A percentile compares a stretch with the other conserved stretches of the same genome.
Evolutionary conservation across 306 rosid species (phyloP).

Genomic region (Astragalus glycyphyllos): DNA sequence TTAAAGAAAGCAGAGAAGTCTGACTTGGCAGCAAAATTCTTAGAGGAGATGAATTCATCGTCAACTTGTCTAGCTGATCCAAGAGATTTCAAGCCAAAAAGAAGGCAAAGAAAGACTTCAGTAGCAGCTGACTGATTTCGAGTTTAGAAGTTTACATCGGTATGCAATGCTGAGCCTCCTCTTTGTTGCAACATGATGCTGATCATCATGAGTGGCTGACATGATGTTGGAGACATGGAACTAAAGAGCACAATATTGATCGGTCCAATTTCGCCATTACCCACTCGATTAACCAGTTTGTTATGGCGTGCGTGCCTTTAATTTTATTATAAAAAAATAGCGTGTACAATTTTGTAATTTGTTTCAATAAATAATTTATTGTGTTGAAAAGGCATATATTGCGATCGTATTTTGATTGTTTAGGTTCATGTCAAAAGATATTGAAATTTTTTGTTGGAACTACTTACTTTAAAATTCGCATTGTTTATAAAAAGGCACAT

Average conservation of each 20-base stretch:
- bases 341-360: not conserved
- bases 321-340: constrained; percentile 4
- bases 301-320: constrained; percentile 1
- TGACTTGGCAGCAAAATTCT: constrained; percentile 62
- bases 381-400: not conserved
- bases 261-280: constrained; percentile 22
- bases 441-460: not conserved
- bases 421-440: constrained; percentile 4
- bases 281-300: not conserved
- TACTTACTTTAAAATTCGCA: not conserved
- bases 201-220: constrained; percentile 1
- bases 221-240: constrained; percentile 27
- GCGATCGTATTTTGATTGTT: not conserved
- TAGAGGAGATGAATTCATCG: constrained; percentile 69
- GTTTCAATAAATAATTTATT: not conserved
- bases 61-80: constrained; percentile 59
- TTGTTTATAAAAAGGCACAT: not conserved
- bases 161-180: constrained; percentile 9
- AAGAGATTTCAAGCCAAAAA: constrained; percentile 55
- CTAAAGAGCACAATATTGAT: constrained; percentile 25
- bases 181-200: constrained; percentile 29
- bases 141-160: constrained; percentile 11
- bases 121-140: constrained; percentile 20
- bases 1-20: constrained; percentile 66
- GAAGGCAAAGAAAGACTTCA: constrained; percentile 42